Evolutionary conservation across 2,329 filamentous ascomycete genomes (phyloP), one percentile per base, ranked within the genome.

Genomic region (Pseudogymnoascus destructans): DNA sequence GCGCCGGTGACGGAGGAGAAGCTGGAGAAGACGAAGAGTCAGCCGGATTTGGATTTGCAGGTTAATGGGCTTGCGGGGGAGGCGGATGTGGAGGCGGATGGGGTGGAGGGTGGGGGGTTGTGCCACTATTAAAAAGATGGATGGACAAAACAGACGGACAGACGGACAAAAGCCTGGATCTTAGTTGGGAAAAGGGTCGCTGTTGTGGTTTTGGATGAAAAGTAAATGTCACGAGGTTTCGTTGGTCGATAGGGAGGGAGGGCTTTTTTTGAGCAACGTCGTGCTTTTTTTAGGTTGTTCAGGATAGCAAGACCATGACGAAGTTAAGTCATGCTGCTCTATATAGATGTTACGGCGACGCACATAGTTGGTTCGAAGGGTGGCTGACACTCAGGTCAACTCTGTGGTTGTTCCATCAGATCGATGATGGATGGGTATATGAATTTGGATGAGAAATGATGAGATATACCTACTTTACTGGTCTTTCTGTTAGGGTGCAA

Each of bases 11-110:
- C 13, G 74, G 77, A 32, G 78, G 78, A 1, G 74, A 74, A 61
- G 74, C 65, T 79, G 3, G 78, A 77, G 3, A 81, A 82, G 68
- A 68, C 73, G 0, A 74, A 78, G 54, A 71, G 74, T 55, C 67
- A 27, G 8, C 62, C 46, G 62, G 68, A 62, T 66, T 69, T 32
- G 60, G 75, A 67, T 57, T 60, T 78, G 1, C 74, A 77, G 60
- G 72, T 82, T 19, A 74, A 73, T 58, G 91, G 91, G 0, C 73
- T 96, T 57, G 89, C 82, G 0, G 96, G 91, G 91, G 86, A 83
- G n/a, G 85, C 93, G 68, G 89, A 95, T 66, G 89, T 55, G 30
- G 33, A 95, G n/a, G 85, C 93, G 67, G 89, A 95, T 66, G 89
- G 27, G 27, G 33, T 95, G 59, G 79, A 81, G 61, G 84, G 84